These are phyloP conservation scores for Obelidium mucronatum DNA, from an alignment of 192 early-diverging fungal species.

Conservation along the genomic window DNA sequence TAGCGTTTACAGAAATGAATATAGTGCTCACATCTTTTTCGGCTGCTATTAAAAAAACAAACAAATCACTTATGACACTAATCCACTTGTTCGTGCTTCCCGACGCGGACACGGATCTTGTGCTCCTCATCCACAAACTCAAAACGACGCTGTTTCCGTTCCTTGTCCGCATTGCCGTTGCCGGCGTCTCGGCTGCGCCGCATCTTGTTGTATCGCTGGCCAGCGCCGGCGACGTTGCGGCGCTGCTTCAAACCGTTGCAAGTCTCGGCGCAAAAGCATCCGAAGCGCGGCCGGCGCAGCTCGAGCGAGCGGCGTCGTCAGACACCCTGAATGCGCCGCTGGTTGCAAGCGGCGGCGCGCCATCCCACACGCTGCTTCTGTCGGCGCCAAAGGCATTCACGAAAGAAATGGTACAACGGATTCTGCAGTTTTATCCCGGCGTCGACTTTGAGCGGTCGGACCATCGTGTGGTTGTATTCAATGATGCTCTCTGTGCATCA, in stretches of 20 bases:
- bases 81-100: constrained; percentile 8
- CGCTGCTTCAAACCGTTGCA: neutral
- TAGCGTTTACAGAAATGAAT: too few relatives aligned
- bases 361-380: neutral
- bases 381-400: neutral
- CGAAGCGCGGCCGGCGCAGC: neutral
- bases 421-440: constrained; percentile 1
- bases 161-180: neutral
- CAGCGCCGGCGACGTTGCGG: neutral
- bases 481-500: constrained; percentile 11
- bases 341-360: neutral
- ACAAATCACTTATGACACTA: too few relatives aligned
- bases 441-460: neutral
- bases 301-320: neutral
- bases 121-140: constrained; percentile 1
- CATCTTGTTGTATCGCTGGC: neutral
- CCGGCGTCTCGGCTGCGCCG: constrained; percentile 8
- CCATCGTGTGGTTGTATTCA: neutral
- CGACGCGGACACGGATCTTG: neutral
- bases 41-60: too few relatives aligned
- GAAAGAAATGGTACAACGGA: neutral
- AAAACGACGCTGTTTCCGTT: neutral
- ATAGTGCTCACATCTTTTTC: too few relatives aligned
- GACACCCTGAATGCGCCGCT: neutral
- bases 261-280: neutral